phyloP scores from a whole-genome alignment of 2,329 filamentous ascomycete species.

The Trichophyton verrucosum region DNA sequence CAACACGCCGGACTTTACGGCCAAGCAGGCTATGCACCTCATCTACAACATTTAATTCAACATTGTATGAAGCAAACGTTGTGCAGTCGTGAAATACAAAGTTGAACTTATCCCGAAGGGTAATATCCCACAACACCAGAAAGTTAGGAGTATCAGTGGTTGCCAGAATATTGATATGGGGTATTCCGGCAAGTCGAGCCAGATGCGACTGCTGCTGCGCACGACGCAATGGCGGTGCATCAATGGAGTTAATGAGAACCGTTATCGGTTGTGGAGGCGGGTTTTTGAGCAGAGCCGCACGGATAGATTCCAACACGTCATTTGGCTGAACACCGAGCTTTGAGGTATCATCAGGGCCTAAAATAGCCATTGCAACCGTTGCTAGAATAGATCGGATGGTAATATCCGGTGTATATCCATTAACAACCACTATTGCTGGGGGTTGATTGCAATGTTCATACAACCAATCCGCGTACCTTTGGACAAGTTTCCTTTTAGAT shows the following conservation, averaged over 20 bases:
- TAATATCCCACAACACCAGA: constrained; percentile 76
- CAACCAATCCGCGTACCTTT: constrained; percentile 60
- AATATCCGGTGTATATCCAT: constrained; percentile 55
- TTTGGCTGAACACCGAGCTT: constrained; percentile 53
- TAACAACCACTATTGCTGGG: constrained; percentile 63
- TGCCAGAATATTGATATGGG: constrained; percentile 58
- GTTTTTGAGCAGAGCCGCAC: constrained; percentile 46
- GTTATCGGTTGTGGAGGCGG: constrained; percentile 40
- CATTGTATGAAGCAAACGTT: constrained; percentile 63
- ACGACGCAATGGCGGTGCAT: constrained; percentile 64
- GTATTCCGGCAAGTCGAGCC: constrained; percentile 62
- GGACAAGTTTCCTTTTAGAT: constrained; percentile 66
- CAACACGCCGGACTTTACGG: constrained; percentile 63
- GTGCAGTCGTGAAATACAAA: constrained; percentile 91
- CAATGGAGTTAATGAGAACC: constrained; percentile 74
- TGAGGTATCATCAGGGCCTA: constrained; percentile 29
- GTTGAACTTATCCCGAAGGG: constrained; percentile 67
- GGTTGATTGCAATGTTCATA: constrained; percentile 34
- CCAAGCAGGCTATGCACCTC: constrained; percentile 80
- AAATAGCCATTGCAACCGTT: constrained; percentile 54
- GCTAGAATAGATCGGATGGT: constrained; percentile 35
- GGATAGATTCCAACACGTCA: constrained; percentile 55
- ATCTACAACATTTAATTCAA: constrained; percentile 74
- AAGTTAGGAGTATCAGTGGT: constrained; percentile 85
- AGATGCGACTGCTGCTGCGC: constrained; percentile 58